These are phyloP conservation scores for Mucor racemosus DNA, from an alignment of 371 early-diverging fungal genomes.

Conservation along the genomic window DNA sequence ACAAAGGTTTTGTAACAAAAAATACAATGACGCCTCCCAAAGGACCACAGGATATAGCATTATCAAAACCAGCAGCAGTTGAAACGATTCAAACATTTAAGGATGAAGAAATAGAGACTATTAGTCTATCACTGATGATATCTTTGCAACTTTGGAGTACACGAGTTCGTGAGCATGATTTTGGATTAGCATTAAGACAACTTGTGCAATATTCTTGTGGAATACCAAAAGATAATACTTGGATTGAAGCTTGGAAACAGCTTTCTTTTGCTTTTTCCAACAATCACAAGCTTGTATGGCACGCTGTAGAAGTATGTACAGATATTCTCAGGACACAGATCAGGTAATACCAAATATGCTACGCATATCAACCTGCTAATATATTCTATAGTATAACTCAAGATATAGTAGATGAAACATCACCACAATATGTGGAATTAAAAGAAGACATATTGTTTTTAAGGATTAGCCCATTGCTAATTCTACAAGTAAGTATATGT, in stretches of 20 bases:
- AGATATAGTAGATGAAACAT: background rate
- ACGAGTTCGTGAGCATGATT: background rate
- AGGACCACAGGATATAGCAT: background rate
- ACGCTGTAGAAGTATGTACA: slow-evolving; percentile 5
- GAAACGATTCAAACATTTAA: background rate
- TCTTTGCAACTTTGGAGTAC: background rate
- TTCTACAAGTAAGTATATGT: slow-evolving; percentile 12
- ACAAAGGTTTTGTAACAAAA: background rate
- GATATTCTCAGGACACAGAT: slow-evolving; percentile 6
- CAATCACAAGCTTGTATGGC: slow-evolving; percentile 8
- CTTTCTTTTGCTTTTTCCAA: slow-evolving; percentile 13
- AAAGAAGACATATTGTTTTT: slow-evolving; percentile 6
- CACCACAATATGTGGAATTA: background rate
- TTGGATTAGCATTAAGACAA: slow-evolving; percentile 1
- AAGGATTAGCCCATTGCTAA: slow-evolving; percentile 18
- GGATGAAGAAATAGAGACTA: background rate
- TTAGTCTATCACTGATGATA: background rate
- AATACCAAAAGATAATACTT: slow-evolving; percentile 7
- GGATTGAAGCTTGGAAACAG: slow-evolving; percentile 15
- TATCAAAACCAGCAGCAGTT: background rate
- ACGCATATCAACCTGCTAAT: background rate
- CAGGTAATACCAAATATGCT: background rate
- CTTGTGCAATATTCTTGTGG: slow-evolving; percentile 10
- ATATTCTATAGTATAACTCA: slow-evolving; percentile 1
- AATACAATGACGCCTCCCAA: background rate